phyloP scores from a whole-genome alignment of 192 early-diverging fungal genomes.

The Cetraspora pellucida region DNA sequence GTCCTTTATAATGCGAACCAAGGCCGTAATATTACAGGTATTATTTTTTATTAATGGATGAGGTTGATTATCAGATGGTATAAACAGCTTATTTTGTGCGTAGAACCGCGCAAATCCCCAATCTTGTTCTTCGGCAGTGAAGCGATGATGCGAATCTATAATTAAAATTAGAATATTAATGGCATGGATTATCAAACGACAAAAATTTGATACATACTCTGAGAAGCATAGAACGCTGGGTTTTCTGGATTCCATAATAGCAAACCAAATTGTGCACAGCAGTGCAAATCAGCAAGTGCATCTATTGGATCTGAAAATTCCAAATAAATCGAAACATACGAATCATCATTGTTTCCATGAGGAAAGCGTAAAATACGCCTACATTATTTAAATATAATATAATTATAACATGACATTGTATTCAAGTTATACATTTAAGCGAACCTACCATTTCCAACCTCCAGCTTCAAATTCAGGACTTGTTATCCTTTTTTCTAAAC shows the following conservation, averaged over 20 bases:
- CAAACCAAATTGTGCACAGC: slow-evolving; percentile 81
- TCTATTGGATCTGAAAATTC: slow-evolving; percentile 76
- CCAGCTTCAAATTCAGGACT: slow-evolving; percentile 53
- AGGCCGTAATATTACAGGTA: no score
- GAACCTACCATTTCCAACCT: slow-evolving; percentile 50
- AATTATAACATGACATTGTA: no score
- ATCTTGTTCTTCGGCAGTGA: slow-evolving; percentile 77
- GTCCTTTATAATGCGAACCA: no score
- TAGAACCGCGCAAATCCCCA: slow-evolving; percentile 94
- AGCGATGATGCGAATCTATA: slow-evolving; percentile 77
- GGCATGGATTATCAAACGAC: no score
- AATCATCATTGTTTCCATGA: slow-evolving; percentile 73
- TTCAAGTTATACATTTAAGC: no score
- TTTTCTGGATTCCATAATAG: slow-evolving; percentile 75
- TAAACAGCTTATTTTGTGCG: slow-evolving; percentile 51
- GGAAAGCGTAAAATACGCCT: slow-evolving; percentile 92
- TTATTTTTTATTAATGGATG: slow-evolving; percentile 72
- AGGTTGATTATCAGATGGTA: slow-evolving; percentile 40
- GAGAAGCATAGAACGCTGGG: slow-evolving; percentile 53
- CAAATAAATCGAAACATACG: slow-evolving; percentile 81
- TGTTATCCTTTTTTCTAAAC: slow-evolving; percentile 48
- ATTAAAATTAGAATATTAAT: no score
- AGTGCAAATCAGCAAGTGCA: slow-evolving; percentile 69
- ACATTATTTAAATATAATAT: slow-evolving; percentile 3
- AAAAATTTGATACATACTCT: no score